phyloP scores from a whole-genome alignment of 2,329 filamentous ascomycete genomes.

The Zymoseptoria crescenta region DNA sequence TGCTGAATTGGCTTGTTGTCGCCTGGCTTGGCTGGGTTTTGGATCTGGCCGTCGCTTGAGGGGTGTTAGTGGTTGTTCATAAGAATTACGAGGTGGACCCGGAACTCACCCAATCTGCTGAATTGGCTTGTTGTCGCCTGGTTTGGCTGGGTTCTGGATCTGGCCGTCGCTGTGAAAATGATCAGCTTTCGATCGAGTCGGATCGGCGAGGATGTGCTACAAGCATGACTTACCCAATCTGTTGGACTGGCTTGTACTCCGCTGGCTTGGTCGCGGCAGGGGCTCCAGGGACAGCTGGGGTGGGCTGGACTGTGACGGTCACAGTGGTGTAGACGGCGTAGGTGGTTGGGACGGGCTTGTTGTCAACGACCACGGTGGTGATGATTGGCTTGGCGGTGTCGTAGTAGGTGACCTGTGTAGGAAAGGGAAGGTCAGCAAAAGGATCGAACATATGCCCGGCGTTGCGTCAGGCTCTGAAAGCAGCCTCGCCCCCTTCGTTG shows the following conservation, averaged over 20 bases:
- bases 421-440: too few species aligned
- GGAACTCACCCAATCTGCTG: neutral
- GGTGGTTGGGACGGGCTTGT: neutral
- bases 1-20: neutral
- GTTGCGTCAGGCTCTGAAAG: too few species aligned
- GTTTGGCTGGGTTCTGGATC: too few species aligned
- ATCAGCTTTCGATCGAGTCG: too few species aligned
- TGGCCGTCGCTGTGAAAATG: too few species aligned
- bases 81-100: too few species aligned
- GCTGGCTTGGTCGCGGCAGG: neutral
- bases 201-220: too few species aligned
- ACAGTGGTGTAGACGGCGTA: neutral
- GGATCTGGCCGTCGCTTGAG: neutral
- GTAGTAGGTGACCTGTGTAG: neutral
- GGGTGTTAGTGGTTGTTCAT: too few species aligned
- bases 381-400: neutral
- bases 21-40: neutral
- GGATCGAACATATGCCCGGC: too few species aligned
- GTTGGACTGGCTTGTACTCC: neutral
- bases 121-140: neutral
- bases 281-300: too few species aligned
- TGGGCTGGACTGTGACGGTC: neutral
- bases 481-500: too few species aligned
- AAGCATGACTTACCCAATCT: neutral
- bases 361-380: neutral